Evolutionary conservation across 1,139 yeast genomes (phyloP).

Genomic region (Candida freyschussii): DNA sequence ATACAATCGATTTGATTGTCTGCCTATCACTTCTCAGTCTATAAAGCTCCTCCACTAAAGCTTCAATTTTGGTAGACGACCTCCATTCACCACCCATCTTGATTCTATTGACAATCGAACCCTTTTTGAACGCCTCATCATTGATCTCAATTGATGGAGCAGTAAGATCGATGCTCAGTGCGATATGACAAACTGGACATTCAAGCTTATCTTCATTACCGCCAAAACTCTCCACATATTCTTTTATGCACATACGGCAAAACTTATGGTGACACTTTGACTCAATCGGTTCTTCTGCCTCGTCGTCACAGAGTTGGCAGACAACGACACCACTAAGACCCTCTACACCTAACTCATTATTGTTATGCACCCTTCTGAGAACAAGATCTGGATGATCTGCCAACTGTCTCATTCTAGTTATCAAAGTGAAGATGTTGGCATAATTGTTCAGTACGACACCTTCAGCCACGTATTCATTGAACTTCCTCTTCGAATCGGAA

Average conservation of each 20-base stretch:
- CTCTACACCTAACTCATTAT: conserved; percentile 29
- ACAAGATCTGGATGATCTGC: conserved; percentile 98
- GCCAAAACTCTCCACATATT: conserved; percentile 77
- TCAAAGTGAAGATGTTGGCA: conserved; percentile 92
- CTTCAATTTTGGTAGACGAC: conserved; percentile 94
- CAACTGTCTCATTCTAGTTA: conserved; percentile 94
- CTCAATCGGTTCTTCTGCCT: conserved; percentile 95
- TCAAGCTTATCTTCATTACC: conserved; percentile 59
- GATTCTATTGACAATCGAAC: conserved; percentile 84
- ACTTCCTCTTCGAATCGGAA: conserved; percentile 79
- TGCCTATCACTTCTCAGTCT: conserved; percentile 78
- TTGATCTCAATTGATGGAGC: conserved; percentile 85
- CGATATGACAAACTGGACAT: conserved; percentile 96
- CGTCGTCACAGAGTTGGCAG: conserved; percentile 93
- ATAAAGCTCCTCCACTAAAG: conserved; percentile 87
- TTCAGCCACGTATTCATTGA: conserved; percentile 66
- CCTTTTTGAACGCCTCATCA: conserved; percentile 57
- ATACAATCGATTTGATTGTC: conserved; percentile 92
- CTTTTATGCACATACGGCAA: conserved; percentile 87
- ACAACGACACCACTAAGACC: conserved; percentile 57
- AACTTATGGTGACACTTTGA: conserved; percentile 91
- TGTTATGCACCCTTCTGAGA: conserved; percentile 56
- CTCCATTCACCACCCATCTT: conserved; percentile 69
- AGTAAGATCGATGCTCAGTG: conserved; percentile 80
- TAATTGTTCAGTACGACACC: conserved; percentile 73